Conservation (phyloP, 148 eudicot species). For the Camellia granthamiana region DNA sequence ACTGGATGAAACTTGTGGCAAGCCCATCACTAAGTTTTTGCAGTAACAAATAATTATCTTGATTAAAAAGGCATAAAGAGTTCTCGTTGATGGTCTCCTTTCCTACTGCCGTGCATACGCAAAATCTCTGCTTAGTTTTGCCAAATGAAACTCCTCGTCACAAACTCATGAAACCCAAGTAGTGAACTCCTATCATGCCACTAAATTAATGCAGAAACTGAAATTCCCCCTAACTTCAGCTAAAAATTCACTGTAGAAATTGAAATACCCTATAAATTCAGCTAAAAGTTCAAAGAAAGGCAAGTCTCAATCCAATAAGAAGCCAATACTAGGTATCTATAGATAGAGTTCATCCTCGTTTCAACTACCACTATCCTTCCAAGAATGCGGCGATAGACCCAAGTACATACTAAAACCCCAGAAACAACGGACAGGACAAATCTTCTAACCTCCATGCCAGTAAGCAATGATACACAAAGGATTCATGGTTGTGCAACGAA, state of each 20-base stretch:
- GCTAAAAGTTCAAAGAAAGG: constrained; percentile 5
- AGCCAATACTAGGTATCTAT: constrained; percentile 7
- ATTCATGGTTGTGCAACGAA: constrained; percentile 16
- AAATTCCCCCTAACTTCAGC: too few species aligned
- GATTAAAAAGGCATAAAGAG: constrained; percentile 4
- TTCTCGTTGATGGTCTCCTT: neutral
- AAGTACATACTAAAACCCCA: constrained; percentile 25
- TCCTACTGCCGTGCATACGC: neutral
- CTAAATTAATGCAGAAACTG: neutral
- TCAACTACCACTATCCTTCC: constrained; percentile 3
- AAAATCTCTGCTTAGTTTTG: neutral
- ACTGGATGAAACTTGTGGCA: constrained; percentile 52
- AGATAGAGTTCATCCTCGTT: constrained; percentile 7
- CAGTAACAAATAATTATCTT: neutral
- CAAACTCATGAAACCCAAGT: neutral
- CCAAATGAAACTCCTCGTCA: neutral
- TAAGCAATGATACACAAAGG: constrained; percentile 16
- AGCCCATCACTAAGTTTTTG: constrained; percentile 45
- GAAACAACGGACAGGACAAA: constrained; percentile 15
- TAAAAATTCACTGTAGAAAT: neutral
- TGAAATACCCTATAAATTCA: neutral
- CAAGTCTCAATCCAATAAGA: neutral
- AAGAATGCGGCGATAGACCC: constrained; percentile 6
- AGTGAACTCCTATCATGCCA: neutral
- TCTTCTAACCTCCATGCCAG: constrained; percentile 20